Conservation (phyloP, 1,139 yeast species). For the Groenewaldozyma sp. region DNA sequence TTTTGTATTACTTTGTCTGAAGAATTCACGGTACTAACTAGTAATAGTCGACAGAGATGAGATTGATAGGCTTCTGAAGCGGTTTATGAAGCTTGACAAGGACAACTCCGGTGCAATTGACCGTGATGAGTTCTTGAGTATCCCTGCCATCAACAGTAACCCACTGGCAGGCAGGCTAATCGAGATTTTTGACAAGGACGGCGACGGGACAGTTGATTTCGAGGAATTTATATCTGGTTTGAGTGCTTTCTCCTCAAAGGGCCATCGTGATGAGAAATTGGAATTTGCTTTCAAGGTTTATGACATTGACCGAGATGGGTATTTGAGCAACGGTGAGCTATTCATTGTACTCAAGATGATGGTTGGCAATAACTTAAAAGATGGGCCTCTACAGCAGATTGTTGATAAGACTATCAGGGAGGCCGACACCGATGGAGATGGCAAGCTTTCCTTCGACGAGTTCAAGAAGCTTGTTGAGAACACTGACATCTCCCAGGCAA, state of each 20-base stretch:
- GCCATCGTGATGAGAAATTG: slow-evolving; percentile 74
- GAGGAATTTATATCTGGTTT: slow-evolving; percentile 89
- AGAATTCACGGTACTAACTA: too few relatives aligned
- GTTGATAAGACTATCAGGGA: slow-evolving; percentile 95
- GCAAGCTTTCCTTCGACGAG: slow-evolving; percentile 77
- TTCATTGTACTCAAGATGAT: slow-evolving; percentile 89
- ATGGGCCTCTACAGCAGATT: slow-evolving; percentile 83
- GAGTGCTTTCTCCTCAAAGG: slow-evolving; percentile 85
- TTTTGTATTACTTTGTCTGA: too few relatives aligned
- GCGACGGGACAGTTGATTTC: slow-evolving; percentile 89
- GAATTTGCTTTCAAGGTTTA: slow-evolving; percentile 87
- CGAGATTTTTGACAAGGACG: slow-evolving; percentile 91
- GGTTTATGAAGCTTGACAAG: slow-evolving; percentile 91
- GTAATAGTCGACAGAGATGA: slow-evolving; percentile 51
- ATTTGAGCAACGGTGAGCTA: slow-evolving; percentile 87
- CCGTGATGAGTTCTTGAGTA: slow-evolving; percentile 77
- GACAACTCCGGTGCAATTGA: slow-evolving; percentile 93
- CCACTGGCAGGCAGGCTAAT: slow-evolving; percentile 85
- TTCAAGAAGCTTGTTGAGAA: slow-evolving; percentile 45
- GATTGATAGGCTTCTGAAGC: slow-evolving; percentile 77
- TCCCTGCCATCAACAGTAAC: slow-evolving; percentile 86
- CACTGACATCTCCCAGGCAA: slow-evolving; percentile 32
- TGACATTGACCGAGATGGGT: slow-evolving; percentile 94
- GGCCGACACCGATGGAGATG: slow-evolving; percentile 88
- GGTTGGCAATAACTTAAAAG: slow-evolving; percentile 90